phyloP scores from a whole-genome alignment of 495 filamentous ascomycete species.

The Echria macrotheca region DNA sequence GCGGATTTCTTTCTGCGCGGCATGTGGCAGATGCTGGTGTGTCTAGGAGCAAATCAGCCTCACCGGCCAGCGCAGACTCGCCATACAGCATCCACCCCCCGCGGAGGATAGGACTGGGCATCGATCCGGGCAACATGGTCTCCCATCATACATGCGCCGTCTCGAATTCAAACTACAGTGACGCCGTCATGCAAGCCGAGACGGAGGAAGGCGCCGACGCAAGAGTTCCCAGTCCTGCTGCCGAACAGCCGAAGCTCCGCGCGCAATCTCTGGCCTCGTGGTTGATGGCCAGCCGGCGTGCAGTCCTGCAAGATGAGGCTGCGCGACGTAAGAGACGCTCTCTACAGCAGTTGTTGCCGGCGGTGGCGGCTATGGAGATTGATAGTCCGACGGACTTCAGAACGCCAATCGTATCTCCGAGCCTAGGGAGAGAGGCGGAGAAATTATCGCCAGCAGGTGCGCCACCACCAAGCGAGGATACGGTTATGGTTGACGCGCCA shows the following conservation, averaged over 20 bases:
- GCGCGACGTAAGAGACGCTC: conserved; percentile 20
- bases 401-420: conserved; percentile 13
- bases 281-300: conserved; percentile 41
- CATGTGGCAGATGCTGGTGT: conserved; percentile 47
- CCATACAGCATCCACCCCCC: conserved; percentile 20
- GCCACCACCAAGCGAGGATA: conserved; percentile 14
- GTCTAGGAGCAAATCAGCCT: conserved; percentile 42
- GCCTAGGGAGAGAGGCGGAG: conserved; percentile 15
- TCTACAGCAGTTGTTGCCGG: conserved; percentile 14
- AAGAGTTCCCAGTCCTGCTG: no score
- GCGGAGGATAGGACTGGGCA: conserved; percentile 16
- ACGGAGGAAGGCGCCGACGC: conserved; percentile 38
- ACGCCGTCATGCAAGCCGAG: conserved; percentile 47
- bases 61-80: conserved; percentile 39
- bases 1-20: conserved; percentile 31
- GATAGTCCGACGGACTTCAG: conserved; percentile 25
- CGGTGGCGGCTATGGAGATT: conserved; percentile 30
- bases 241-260: no score
- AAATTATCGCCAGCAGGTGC: conserved; percentile 3
- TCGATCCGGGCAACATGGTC: conserved; percentile 9
- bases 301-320: conserved; percentile 33
- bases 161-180: conserved; percentile 35
- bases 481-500: conserved; percentile 23
- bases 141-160: conserved; percentile 31
- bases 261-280: conserved; percentile 46